Conservation (phyloP, 257 asterid species). For the Fraxinus anomala region DNA sequence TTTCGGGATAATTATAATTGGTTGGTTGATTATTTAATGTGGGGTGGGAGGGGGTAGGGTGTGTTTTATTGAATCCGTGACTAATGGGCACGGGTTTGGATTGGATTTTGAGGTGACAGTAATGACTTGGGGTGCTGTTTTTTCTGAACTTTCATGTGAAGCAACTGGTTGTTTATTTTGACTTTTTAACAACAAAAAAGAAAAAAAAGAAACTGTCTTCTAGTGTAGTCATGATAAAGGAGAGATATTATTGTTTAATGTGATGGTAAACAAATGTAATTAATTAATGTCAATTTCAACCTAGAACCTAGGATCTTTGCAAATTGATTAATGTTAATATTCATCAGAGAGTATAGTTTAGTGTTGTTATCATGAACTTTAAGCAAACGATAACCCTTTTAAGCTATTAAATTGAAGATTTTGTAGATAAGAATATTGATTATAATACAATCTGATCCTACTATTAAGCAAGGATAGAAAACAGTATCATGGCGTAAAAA, state of each 20-base stretch:
- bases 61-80: constrained; percentile 63
- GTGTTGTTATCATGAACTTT: not conserved
- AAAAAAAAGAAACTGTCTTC: constrained; percentile 20
- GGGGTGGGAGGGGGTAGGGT: constrained; percentile 21
- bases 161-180: constrained; percentile 36
- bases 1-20: not conserved
- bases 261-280: constrained; percentile 21
- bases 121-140: constrained; percentile 47
- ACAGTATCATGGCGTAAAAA: not conserved
- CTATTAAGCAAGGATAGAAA: not conserved
- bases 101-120: constrained; percentile 52
- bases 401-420: too few species aligned
- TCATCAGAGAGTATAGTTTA: not conserved
- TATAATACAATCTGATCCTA: not conserved
- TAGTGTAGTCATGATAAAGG: constrained; percentile 26
- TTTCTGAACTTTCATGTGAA: constrained; percentile 74
- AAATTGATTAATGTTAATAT: not conserved
- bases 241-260: constrained; percentile 26
- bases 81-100: constrained; percentile 67
- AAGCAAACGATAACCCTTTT: not conserved
- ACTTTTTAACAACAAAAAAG: constrained; percentile 24
- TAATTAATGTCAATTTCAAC: constrained; percentile 29
- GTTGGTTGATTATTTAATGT: not conserved
- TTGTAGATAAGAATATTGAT: not conserved
- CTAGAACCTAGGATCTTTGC: constrained; percentile 44